phyloP scores from a whole-genome alignment of 164 flowering plant species.

The Malania oleifera region DNA sequence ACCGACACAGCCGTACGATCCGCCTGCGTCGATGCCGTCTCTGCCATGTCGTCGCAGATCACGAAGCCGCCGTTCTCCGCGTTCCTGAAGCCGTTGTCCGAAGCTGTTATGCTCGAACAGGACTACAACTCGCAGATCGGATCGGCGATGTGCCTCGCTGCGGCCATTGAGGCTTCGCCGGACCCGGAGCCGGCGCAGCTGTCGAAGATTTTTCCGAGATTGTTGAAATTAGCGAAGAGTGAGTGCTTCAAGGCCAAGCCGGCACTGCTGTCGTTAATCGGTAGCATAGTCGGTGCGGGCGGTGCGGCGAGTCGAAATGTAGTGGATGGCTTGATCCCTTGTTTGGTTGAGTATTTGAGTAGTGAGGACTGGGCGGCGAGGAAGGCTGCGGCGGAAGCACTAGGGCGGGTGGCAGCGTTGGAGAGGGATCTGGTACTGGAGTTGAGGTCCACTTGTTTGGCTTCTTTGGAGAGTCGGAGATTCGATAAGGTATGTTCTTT shows the following conservation, averaged over 20 bases:
- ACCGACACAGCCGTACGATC: slow-evolving; percentile 65
- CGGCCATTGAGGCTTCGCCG: slow-evolving; percentile 57
- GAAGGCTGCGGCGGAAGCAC: slow-evolving; percentile 76
- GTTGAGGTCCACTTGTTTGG: slow-evolving; percentile 47
- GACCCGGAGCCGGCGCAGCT: slow-evolving; percentile 52
- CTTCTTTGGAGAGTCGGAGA: slow-evolving; percentile 53
- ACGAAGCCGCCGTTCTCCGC: slow-evolving; percentile 41
- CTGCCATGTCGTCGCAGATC: slow-evolving; percentile 38
- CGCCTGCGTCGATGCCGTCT: slow-evolving; percentile 49
- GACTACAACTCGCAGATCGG: slow-evolving; percentile 63
- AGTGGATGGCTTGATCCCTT: slow-evolving; percentile 44
- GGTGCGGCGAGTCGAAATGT: slow-evolving; percentile 30
- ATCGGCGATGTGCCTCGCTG: slow-evolving; percentile 67
- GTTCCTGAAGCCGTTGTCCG: slow-evolving; percentile 59
- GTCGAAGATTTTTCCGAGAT: slow-evolving; percentile 43
- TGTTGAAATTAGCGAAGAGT: slow-evolving; percentile 58
- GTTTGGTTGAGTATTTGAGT: slow-evolving; percentile 53
- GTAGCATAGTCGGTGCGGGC: slow-evolving; percentile 50
- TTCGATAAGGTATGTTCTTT: slow-evolving; percentile 67
- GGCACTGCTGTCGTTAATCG: slow-evolving; percentile 52
- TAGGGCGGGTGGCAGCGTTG: slow-evolving; percentile 52
- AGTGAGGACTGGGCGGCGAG: slow-evolving; percentile 87
- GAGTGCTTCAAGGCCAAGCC: slow-evolving; percentile 73
- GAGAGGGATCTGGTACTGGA: slow-evolving; percentile 55
- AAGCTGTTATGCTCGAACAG: slow-evolving; percentile 69